A percentile compares a stretch with the other conserved stretches of the same genome.
Conservation (phyloP, 441 rosid genomes). For the Gossypium davidsonii region DNA sequence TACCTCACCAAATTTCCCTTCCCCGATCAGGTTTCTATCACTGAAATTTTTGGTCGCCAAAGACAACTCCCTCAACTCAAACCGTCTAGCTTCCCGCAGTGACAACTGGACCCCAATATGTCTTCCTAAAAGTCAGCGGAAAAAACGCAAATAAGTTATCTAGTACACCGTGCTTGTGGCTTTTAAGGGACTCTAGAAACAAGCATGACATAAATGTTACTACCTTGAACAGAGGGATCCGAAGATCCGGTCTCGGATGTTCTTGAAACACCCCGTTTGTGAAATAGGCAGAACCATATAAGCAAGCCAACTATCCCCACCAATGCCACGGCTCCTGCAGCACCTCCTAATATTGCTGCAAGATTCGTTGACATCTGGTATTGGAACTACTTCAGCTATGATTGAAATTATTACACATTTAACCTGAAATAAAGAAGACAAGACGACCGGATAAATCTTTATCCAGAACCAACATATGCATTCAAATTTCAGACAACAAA, state of each 20-base stretch:
- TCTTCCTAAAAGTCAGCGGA: constrained; percentile 33
- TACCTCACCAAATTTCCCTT: constrained; percentile 65
- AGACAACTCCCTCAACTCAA: constrained; percentile 62
- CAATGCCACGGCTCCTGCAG: constrained; percentile 67
- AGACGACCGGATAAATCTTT: constrained; percentile 6
- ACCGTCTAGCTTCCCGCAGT: constrained; percentile 51
- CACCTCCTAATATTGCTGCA: constrained; percentile 83
- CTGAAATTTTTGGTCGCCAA: constrained; percentile 58
- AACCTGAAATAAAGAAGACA: constrained; percentile 31
- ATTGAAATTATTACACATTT: constrained; percentile 25
- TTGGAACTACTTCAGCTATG: constrained; percentile 41
- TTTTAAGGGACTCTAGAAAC: neutral
- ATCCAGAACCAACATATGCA: neutral
- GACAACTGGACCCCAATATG: constrained; percentile 48
- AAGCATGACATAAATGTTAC: constrained; percentile 12
- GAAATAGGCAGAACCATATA: constrained; percentile 48
- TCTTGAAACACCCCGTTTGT: constrained; percentile 32
- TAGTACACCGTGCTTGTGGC: constrained; percentile 2
- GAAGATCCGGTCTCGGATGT: constrained; percentile 66
- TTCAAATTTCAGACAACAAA: constrained; percentile 10
- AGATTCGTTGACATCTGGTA: constrained; percentile 79
- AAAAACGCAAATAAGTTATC: neutral
- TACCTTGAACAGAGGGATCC: constrained; percentile 46
- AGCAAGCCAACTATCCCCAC: constrained; percentile 39
- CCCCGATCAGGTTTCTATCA: constrained; percentile 55